Evolutionary conservation across 805 yeast species (phyloP).

Genomic region (Zygotorulaspora florentina): DNA sequence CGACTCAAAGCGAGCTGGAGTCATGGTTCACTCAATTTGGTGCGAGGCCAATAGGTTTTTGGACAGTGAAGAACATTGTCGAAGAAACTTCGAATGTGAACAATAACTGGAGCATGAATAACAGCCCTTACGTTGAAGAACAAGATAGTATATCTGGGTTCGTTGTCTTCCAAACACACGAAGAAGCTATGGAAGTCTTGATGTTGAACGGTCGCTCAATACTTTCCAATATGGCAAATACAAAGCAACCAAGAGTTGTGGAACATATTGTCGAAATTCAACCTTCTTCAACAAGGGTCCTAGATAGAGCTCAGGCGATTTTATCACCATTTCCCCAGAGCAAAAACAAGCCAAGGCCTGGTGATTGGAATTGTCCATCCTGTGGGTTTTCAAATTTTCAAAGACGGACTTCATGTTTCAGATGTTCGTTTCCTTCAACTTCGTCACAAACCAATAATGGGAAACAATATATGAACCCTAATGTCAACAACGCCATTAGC

Average conservation of each 20-base stretch:
- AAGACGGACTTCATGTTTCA: conserved; percentile 87
- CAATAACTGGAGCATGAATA: conserved; percentile 26
- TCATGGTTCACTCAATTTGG: conserved; percentile 88
- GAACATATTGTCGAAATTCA: conserved; percentile 80
- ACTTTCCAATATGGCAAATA: conserved; percentile 34
- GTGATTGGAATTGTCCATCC: conserved; percentile 97
- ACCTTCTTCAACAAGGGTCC: conserved; percentile 73
- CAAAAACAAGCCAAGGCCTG: conserved; percentile 89
- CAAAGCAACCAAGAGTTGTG: conserved; percentile 35
- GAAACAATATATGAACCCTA: conserved; percentile 17
- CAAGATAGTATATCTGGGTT: conserved; percentile 65
- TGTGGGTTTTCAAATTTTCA: conserved; percentile 95
- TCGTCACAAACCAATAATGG: conserved; percentile 56
- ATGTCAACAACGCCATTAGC: conserved; percentile 16
- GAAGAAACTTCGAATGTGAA: conserved; percentile 27
- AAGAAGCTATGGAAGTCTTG: conserved; percentile 76
- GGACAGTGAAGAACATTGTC: conserved; percentile 68
- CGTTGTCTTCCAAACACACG: conserved; percentile 79
- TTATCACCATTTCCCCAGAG: conserved; percentile 79
- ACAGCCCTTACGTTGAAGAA: conserved; percentile 39
- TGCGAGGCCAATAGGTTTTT: conserved; percentile 80
- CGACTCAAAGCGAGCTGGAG: conserved; percentile 87
- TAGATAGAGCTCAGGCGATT: conserved; percentile 79
- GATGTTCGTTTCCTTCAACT: conserved; percentile 85
- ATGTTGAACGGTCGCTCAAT: conserved; percentile 68